A percentile compares a stretch with the other conserved stretches of the same genome.
These are phyloP conservation scores for Amborella trichopoda DNA, from an alignment of 164 flowering plant genomes.

Conservation along the genomic window DNA sequence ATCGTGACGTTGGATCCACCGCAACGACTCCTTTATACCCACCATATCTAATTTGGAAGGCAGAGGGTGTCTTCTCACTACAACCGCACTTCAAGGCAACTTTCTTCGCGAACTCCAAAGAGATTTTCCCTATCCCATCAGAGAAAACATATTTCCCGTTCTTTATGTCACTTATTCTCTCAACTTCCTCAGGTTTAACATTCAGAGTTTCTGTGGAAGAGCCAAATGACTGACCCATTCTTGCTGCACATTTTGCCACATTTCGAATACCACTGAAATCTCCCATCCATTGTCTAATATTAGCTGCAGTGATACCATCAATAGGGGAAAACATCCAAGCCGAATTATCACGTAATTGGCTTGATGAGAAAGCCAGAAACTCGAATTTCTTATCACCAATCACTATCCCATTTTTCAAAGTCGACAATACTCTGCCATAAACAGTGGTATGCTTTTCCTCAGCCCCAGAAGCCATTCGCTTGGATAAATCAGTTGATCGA, in stretches of 20 bases:
- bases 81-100: slow-evolving; percentile 67
- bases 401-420: slow-evolving; percentile 44
- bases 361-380: slow-evolving; percentile 85
- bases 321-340: slow-evolving; percentile 87
- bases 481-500: slow-evolving; percentile 41
- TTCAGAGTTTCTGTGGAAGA: slow-evolving; percentile 68
- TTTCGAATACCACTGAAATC: slow-evolving; percentile 55
- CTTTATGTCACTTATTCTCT: slow-evolving; percentile 46
- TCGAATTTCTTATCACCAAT: slow-evolving; percentile 82
- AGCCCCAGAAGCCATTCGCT: no score
- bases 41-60: slow-evolving; percentile 77
- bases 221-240: slow-evolving; percentile 85
- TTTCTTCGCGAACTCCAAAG: slow-evolving; percentile 47
- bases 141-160: slow-evolving; percentile 44
- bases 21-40: slow-evolving; percentile 97
- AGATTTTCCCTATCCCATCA: slow-evolving; percentile 95
- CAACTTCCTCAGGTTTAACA: slow-evolving; percentile 39
- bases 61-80: slow-evolving; percentile 42
- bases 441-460: slow-evolving; percentile 28
- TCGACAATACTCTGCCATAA: slow-evolving; percentile 46
- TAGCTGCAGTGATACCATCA: slow-evolving; percentile 36
- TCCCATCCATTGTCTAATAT: slow-evolving; percentile 78
- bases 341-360: slow-evolving; percentile 76
- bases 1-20: slow-evolving; percentile 48
- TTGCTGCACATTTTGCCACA: slow-evolving; percentile 85